phyloP scores from a whole-genome alignment of 768 basidiomycete genomes.

The Clavulina sp. region DNA sequence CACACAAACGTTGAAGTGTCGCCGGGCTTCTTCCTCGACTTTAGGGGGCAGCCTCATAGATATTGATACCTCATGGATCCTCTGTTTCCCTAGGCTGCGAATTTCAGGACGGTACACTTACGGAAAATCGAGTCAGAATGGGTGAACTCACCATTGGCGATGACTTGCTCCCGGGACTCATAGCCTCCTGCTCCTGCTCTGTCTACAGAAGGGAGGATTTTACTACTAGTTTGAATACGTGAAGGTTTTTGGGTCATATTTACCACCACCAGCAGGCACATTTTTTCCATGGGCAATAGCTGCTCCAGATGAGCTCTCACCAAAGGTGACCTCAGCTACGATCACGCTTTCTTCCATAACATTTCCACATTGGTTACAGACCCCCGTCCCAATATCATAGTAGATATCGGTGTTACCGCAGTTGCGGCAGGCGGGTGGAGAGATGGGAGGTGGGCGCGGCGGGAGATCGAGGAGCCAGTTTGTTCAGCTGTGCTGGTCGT shows the following conservation, averaged over 20 bases:
- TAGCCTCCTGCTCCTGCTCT: conserved; percentile 55
- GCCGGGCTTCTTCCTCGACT: conserved; percentile 62
- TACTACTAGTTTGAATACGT: not conserved
- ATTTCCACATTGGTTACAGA: conserved; percentile 72
- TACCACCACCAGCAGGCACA: conserved; percentile 81
- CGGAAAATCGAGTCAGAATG: not conserved
- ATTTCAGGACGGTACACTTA: not conserved
- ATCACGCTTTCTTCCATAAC: conserved; percentile 89
- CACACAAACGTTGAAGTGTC: conserved; percentile 85
- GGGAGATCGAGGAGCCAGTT: no score
- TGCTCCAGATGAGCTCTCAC: conserved; percentile 81
- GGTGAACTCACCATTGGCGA: conserved; percentile 54
- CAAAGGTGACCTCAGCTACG: conserved; percentile 85
- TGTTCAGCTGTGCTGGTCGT: no score
- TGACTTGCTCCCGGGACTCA: conserved; percentile 82
- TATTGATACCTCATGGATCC: conserved; percentile 67
- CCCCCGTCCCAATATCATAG: conserved; percentile 71
- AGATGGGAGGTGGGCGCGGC: no score
- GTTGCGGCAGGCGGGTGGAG: not conserved
- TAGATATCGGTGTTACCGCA: conserved; percentile 75
- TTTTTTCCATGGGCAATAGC: conserved; percentile 93
- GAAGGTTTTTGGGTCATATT: conserved; percentile 19
- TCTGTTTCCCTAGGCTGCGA: conserved; percentile 44
- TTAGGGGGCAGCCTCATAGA: conserved; percentile 63
- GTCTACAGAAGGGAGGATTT: not conserved